Evolutionary conservation across 1,139 yeast genomes (phyloP).

Genomic region (Zhuliangozyma blackwelliae): DNA sequence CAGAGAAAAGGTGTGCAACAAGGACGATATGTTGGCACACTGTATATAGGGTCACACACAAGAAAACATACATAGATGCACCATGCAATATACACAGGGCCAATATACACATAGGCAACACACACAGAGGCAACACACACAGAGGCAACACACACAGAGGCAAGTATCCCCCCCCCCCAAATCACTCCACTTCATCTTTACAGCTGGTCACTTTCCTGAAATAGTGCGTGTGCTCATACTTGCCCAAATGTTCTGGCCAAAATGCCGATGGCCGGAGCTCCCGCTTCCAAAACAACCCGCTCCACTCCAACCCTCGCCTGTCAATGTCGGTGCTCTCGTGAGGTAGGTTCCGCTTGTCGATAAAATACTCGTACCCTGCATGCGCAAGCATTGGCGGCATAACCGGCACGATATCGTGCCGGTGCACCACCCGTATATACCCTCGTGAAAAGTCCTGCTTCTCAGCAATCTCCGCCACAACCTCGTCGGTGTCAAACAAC

Average conservation of each 20-base stretch:
- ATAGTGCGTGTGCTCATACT: constrained; percentile 32
- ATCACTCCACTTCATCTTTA: constrained; percentile 9
- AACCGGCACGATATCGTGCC: constrained; percentile 52
- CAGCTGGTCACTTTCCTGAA: constrained; percentile 34
- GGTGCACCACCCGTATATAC: constrained; percentile 50
- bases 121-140: too few relatives aligned
- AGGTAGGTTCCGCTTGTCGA: constrained; percentile 41
- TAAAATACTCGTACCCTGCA: constrained; percentile 48
- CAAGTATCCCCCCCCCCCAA: too few relatives aligned
- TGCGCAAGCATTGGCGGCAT: constrained; percentile 53
- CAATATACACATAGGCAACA: too few relatives aligned
- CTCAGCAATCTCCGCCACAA: constrained; percentile 11
- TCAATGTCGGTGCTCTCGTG: constrained; percentile 37
- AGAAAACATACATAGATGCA: neutral
- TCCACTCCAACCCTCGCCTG: constrained; percentile 12
- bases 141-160: too few relatives aligned
- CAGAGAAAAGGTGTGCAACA: constrained; percentile 52
- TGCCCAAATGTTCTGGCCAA: constrained; percentile 25
- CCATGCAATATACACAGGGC: too few relatives aligned
- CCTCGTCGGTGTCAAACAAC: constrained; percentile 35
- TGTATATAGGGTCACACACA: constrained; percentile 8
- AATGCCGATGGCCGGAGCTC: constrained; percentile 10
- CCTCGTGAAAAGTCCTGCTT: constrained; percentile 23
- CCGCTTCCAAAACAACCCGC: constrained; percentile 1
- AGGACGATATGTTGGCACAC: constrained; percentile 46